Evolutionary conservation across 2,329 filamentous ascomycete species (phyloP).

Genomic region (Pseudocercospora fijiensis): DNA sequence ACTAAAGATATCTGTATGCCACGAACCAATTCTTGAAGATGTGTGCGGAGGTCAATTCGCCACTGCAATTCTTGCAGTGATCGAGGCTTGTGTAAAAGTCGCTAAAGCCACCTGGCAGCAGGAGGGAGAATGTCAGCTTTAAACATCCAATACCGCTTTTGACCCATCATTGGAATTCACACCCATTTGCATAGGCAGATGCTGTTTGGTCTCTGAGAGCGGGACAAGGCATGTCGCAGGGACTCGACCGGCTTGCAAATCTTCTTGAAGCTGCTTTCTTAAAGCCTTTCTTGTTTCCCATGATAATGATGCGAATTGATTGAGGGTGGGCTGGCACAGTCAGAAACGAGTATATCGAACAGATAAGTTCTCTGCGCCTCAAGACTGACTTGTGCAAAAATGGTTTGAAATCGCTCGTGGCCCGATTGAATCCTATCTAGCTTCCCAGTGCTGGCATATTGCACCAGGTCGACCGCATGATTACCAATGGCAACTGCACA

Average conservation of each 20-base stretch:
- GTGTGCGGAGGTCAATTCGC: constrained; percentile 41
- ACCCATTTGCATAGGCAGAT: constrained; percentile 51
- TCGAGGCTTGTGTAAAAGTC: constrained; percentile 59
- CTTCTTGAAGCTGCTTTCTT: constrained; percentile 43
- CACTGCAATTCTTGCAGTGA: constrained; percentile 52
- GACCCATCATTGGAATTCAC: not conserved
- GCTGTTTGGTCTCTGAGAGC: constrained; percentile 48
- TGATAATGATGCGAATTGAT: constrained; percentile 52
- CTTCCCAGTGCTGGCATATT: constrained; percentile 29
- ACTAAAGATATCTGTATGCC: not conserved
- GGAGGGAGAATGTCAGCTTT: constrained; percentile 38
- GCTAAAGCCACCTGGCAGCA: constrained; percentile 48
- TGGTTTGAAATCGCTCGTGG: constrained; percentile 20
- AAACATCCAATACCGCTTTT: constrained; percentile 14
- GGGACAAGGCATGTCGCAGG: constrained; percentile 34
- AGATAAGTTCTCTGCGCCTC: not conserved
- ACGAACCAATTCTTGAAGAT: constrained; percentile 28
- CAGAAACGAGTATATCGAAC: not conserved
- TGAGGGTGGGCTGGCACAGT: constrained; percentile 43
- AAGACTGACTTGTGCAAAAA: constrained; percentile 27
- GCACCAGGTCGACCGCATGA: constrained; percentile 32
- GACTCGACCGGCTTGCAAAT: constrained; percentile 34
- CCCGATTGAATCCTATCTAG: constrained; percentile 22
- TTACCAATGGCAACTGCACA: constrained; percentile 37
- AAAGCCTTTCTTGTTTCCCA: constrained; percentile 40